phyloP scores from a whole-genome alignment of 2,329 filamentous ascomycete genomes.

The Clarireedia sp. region DNA sequence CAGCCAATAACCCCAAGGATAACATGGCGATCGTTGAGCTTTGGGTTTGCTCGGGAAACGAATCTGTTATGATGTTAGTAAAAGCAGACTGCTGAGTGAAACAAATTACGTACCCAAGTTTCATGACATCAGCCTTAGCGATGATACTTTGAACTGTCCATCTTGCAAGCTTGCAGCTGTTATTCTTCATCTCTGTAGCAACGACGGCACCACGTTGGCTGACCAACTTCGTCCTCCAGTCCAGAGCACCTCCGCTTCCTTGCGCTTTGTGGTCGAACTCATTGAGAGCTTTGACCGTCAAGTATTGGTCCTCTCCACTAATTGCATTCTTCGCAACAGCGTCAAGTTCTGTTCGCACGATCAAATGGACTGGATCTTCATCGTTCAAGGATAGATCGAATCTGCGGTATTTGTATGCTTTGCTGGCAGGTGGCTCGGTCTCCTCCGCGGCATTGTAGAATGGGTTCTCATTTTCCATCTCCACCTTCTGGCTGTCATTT shows the following conservation, averaged over 20 bases:
- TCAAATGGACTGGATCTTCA: slow-evolving; percentile 85
- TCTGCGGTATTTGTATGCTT: slow-evolving; percentile 96
- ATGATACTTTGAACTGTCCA: slow-evolving; percentile 98
- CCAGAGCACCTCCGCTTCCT: slow-evolving; percentile 85
- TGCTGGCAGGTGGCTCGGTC: slow-evolving; percentile 86
- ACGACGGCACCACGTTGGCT: slow-evolving; percentile 94
- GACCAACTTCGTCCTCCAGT: slow-evolving; percentile 93
- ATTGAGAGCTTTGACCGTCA: slow-evolving; percentile 94
- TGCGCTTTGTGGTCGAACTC: slow-evolving; percentile 98
- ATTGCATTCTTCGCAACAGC: slow-evolving; percentile 93
- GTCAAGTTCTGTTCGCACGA: slow-evolving; percentile 92
- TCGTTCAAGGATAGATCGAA: slow-evolving; percentile 89
- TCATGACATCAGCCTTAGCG: slow-evolving; percentile 96
- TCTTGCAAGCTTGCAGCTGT: slow-evolving; percentile 94
- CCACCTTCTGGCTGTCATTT: slow-evolving; percentile 66
- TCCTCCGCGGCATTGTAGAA: slow-evolving; percentile 96
- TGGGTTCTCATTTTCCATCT: slow-evolving; percentile 84
- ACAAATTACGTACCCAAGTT: slow-evolving; percentile 68
- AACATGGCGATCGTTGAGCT: slow-evolving; percentile 87
- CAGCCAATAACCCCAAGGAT: slow-evolving; percentile 93
- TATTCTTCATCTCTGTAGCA: slow-evolving; percentile 99
- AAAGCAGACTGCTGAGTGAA: neutral
- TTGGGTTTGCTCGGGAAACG: slow-evolving; percentile 88
- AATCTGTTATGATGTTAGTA: slow-evolving; percentile 51
- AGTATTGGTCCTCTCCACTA: slow-evolving; percentile 81